phyloP scores from a whole-genome alignment of 1,284 basidiomycete species.

The Cryptococcus sp. region DNA sequence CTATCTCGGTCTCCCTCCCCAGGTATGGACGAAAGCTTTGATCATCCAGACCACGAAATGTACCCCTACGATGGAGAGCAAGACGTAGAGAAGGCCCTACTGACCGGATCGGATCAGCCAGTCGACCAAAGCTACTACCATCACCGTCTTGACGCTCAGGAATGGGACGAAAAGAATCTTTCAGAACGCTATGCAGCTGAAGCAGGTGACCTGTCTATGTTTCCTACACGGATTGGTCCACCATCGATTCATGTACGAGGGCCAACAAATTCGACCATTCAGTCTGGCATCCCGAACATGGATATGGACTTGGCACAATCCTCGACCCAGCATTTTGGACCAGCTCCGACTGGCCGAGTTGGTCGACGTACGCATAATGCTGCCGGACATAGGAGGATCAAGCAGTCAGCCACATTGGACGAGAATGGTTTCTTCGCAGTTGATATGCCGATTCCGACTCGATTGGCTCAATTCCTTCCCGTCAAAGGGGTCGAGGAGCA shows the following conservation, averaged over 20 bases:
- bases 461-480: slow-evolving; percentile 70
- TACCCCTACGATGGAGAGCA: slow-evolving; percentile 11
- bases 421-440: slow-evolving; percentile 81
- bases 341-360: slow-evolving; percentile 76
- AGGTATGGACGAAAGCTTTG: slow-evolving; percentile 27
- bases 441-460: slow-evolving; percentile 79
- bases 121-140: not conserved
- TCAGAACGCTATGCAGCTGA: slow-evolving; percentile 12
- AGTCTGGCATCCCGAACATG: not conserved
- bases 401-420: slow-evolving; percentile 54
- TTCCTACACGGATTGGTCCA: slow-evolving; percentile 10
- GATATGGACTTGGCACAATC: slow-evolving; percentile 24
- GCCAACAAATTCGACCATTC: slow-evolving; percentile 4
- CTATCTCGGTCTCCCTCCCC: slow-evolving; percentile 40
- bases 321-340: slow-evolving; percentile 77
- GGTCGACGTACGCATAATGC: slow-evolving; percentile 66
- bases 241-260: slow-evolving; percentile 21
- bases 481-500: slow-evolving; percentile 80
- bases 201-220: slow-evolving; percentile 26
- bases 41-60: slow-evolving; percentile 6
- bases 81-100: slow-evolving; percentile 39
- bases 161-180: slow-evolving; percentile 15
- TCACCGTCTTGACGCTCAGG: not conserved
- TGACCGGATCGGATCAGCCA: slow-evolving; percentile 15
- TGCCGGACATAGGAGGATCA: slow-evolving; percentile 47